Conservation (phyloP, 2,329 filamentous ascomycete species). For the Parascedosporium putredinis region DNA sequence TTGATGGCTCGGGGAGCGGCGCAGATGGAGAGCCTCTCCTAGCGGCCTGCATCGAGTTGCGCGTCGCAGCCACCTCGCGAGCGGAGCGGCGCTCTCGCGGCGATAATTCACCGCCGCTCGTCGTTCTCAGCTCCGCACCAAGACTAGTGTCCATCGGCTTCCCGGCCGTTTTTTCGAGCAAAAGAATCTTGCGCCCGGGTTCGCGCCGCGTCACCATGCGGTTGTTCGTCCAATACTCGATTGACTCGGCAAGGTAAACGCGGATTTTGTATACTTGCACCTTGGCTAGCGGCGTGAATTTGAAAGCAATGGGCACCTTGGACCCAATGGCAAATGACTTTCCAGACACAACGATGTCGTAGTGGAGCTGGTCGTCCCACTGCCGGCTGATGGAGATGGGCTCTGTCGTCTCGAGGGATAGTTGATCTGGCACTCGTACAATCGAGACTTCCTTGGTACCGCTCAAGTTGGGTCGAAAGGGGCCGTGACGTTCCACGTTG, state of each 20-base stretch:
- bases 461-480: constrained; percentile 80
- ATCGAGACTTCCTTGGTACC: constrained; percentile 74
- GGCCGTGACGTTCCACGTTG: constrained; percentile 72
- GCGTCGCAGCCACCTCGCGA: constrained; percentile 30
- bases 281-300: constrained; percentile 83
- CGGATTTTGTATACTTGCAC: constrained; percentile 89
- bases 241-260: constrained; percentile 80
- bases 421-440: constrained; percentile 75
- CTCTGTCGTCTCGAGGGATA: constrained; percentile 82
- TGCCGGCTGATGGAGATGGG: constrained; percentile 88
- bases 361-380: constrained; percentile 92
- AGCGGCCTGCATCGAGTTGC: constrained; percentile 27
- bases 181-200: constrained; percentile 68
- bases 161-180: constrained; percentile 83
- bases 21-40: constrained; percentile 10
- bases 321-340: constrained; percentile 87
- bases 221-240: constrained; percentile 84
- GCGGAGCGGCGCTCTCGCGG: constrained; percentile 36
- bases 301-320: constrained; percentile 87
- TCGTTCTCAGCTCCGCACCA: constrained; percentile 42
- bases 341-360: constrained; percentile 91
- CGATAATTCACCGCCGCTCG: constrained; percentile 69
- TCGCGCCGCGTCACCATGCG: constrained; percentile 78
- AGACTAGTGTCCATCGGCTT: constrained; percentile 60
- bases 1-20: constrained; percentile 39